phyloP scores from a whole-genome alignment of 129 eudicot genomes.

The Logfia minima region DNA sequence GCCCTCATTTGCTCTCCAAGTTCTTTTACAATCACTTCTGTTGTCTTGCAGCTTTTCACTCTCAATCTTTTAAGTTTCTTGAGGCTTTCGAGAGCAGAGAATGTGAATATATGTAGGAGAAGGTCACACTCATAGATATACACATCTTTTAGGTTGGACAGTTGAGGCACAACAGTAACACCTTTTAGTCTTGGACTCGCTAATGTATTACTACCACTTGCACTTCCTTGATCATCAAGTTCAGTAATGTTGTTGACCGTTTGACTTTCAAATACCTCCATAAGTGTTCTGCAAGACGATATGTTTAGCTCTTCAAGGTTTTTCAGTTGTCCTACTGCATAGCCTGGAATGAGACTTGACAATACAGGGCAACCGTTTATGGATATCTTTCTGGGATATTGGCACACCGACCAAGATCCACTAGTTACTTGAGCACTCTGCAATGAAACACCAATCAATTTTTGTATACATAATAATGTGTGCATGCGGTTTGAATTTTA shows the following conservation, averaged over 20 bases:
- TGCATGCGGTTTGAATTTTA: background rate
- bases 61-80: background rate
- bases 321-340: no score
- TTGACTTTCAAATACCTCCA: background rate
- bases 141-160: background rate
- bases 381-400: no score
- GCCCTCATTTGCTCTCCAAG: background rate
- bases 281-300: no score
- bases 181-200: background rate
- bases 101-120: background rate
- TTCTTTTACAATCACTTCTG: background rate
- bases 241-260: background rate
- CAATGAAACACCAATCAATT: background rate
- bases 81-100: slow-evolving; percentile 1
- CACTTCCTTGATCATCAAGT: slow-evolving; percentile 1
- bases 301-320: no score
- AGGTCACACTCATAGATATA: background rate
- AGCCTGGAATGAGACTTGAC: no score
- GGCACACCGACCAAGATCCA: no score
- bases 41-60: background rate
- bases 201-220: background rate
- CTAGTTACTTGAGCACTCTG: background rate
- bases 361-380: no score
- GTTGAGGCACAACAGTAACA: background rate
- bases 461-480: no score